Evolutionary conservation across 768 basidiomycete genomes (phyloP).

Genomic region (Russula sp.): DNA sequence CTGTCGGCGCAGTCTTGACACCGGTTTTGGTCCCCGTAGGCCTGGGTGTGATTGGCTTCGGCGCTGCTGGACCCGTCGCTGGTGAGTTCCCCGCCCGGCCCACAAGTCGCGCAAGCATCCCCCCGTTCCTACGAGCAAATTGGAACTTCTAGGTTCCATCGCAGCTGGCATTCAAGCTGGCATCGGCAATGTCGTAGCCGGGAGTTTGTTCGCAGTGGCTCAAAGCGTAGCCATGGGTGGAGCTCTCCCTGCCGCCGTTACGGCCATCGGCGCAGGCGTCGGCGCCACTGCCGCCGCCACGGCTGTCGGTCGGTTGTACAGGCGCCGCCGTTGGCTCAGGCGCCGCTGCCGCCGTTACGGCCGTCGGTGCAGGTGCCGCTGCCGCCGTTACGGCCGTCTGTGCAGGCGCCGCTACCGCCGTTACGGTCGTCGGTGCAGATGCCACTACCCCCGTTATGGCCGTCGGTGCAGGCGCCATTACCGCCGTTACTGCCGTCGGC

Average conservation of each 20-base stretch:
- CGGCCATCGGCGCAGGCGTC: not conserved
- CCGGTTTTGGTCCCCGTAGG: not conserved
- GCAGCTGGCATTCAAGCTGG: conserved; percentile 8
- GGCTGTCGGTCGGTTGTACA: not conserved
- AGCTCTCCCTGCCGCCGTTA: not conserved
- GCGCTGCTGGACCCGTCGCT: conserved; percentile 9
- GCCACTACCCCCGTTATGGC: too few relatives aligned
- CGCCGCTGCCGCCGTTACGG: not conserved
- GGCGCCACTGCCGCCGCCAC: not conserved
- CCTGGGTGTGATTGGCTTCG: conserved; percentile 2
- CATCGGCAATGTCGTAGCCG: conserved; percentile 16
- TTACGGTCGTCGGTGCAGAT: not conserved
- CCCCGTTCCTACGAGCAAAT: not conserved
- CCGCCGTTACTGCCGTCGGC: not conserved
- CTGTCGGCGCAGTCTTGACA: not conserved
- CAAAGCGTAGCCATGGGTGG: conserved; percentile 19
- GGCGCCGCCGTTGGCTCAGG: not conserved
- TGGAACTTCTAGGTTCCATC: not conserved
- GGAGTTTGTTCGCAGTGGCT: conserved; percentile 5
- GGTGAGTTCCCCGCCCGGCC: not conserved
- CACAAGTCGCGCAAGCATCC: not conserved
- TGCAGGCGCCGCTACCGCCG: not conserved
- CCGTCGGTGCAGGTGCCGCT: too few relatives aligned
- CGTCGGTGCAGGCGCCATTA: not conserved
- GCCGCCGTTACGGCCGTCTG: too few relatives aligned